phyloP scores from a whole-genome alignment of 148 eudicot species.

The Talinum fruticosum region DNA sequence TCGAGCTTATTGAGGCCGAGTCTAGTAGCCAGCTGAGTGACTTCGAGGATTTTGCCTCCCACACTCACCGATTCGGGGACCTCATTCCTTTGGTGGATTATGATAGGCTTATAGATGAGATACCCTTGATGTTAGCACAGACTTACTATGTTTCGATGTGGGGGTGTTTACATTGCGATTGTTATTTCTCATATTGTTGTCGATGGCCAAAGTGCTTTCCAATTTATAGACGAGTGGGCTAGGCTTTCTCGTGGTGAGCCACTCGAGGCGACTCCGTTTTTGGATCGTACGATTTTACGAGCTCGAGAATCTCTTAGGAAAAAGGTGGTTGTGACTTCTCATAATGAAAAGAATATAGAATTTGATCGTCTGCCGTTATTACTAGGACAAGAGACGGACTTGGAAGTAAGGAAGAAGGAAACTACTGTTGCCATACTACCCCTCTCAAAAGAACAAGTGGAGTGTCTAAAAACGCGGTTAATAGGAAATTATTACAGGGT shows the following conservation, averaged over 20 bases:
- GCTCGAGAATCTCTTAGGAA: conserved; percentile 7
- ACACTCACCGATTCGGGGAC: not conserved
- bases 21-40: not conserved
- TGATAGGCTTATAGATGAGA: conserved; percentile 17
- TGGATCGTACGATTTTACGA: conserved; percentile 2
- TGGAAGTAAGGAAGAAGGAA: conserved; percentile 7
- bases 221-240: conserved; percentile 31
- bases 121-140: conserved; percentile 24
- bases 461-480: conserved; percentile 18
- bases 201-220: conserved; percentile 26
- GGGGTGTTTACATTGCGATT: conserved; percentile 25
- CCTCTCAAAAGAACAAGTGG: conserved; percentile 15
- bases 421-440: conserved; percentile 4
- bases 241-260: conserved; percentile 28
- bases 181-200: conserved; percentile 23
- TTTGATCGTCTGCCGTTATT: no score
- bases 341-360: no score
- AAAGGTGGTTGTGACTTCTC: no score
- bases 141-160: conserved; percentile 22
- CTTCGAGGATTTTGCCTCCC: conserved; percentile 16
- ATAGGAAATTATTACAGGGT: not conserved
- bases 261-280: conserved; percentile 8
- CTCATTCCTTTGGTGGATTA: conserved; percentile 21
- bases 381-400: no score
- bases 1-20: conserved; percentile 24